phyloP scores from a whole-genome alignment of 805 yeast species.

The Candida parachauliodes region DNA sequence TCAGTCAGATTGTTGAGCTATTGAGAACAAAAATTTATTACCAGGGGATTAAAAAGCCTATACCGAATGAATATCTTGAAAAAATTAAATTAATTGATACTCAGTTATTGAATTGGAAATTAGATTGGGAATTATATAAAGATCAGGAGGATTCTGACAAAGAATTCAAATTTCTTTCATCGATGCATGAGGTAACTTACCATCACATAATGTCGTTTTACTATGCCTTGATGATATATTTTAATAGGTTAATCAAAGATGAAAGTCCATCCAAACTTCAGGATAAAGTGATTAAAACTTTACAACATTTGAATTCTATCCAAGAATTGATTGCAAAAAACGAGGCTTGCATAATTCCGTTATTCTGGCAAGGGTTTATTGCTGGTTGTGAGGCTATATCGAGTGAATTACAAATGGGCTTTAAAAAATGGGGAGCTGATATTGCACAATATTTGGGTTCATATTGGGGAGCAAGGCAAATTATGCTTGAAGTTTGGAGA shows the following conservation, averaged over 20 bases:
- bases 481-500: slow-evolving; percentile 83
- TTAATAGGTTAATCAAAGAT: slow-evolving; percentile 58
- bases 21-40: slow-evolving; percentile 60
- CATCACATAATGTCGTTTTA: slow-evolving; percentile 81
- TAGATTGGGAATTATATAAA: slow-evolving; percentile 65
- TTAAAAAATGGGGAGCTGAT: slow-evolving; percentile 70
- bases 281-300: slow-evolving; percentile 54
- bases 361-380: slow-evolving; percentile 86
- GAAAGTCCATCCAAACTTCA: slow-evolving; percentile 57
- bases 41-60: slow-evolving; percentile 26
- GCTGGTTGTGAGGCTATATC: slow-evolving; percentile 80
- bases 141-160: slow-evolving; percentile 14
- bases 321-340: slow-evolving; percentile 54
- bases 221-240: slow-evolving; percentile 67
- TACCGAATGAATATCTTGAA: slow-evolving; percentile 21
- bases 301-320: slow-evolving; percentile 61
- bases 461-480: slow-evolving; percentile 82
- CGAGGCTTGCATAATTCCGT: slow-evolving; percentile 62
- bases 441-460: slow-evolving; percentile 58
- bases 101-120: slow-evolving; percentile 59
- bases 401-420: slow-evolving; percentile 55
- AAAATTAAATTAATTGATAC: slow-evolving; percentile 32
- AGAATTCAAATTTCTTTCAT: slow-evolving; percentile 37
- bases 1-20: slow-evolving; percentile 67
- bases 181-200: slow-evolving; percentile 67